A percentile compares a stretch with the other conserved stretches of the same genome.
Conservation (phyloP, 1,139 yeast genomes). For the Geotrichum carabidarum region DNA sequence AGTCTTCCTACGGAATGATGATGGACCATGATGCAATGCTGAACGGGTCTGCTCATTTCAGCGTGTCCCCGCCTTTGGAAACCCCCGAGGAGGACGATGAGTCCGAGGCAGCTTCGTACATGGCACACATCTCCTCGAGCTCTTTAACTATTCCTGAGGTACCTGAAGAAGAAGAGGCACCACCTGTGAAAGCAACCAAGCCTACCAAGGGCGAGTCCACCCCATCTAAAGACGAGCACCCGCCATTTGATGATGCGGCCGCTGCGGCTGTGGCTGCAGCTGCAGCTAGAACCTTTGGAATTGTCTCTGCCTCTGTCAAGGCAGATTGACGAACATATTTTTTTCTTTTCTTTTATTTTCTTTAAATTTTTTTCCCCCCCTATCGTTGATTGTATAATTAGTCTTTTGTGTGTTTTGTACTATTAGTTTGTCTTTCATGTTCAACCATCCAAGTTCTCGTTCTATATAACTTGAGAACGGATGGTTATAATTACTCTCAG, state of each 20-base stretch:
- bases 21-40: not conserved
- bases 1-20: not conserved
- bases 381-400: not conserved
- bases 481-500: too few relatives aligned
- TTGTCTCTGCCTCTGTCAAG: conserved; percentile 4
- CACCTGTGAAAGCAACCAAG: not conserved
- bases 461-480: too few relatives aligned
- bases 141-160: not conserved
- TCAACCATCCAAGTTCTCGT: not conserved
- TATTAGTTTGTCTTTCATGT: not conserved
- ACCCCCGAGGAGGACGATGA: conserved; percentile 1
- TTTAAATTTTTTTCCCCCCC: not conserved
- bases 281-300: conserved; percentile 9
- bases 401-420: not conserved
- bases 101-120: not conserved
- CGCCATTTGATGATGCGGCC: not conserved
- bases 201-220: not conserved
- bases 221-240: not conserved
- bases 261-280: conserved; percentile 10
- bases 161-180: not conserved
- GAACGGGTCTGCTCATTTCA: not conserved
- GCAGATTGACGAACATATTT: not conserved
- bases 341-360: not conserved
- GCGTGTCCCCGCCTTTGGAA: not conserved
- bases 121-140: not conserved